These are phyloP conservation scores for Knufia fluminis DNA, from an alignment of 2,329 filamentous ascomycete species.

Conservation along the genomic window DNA sequence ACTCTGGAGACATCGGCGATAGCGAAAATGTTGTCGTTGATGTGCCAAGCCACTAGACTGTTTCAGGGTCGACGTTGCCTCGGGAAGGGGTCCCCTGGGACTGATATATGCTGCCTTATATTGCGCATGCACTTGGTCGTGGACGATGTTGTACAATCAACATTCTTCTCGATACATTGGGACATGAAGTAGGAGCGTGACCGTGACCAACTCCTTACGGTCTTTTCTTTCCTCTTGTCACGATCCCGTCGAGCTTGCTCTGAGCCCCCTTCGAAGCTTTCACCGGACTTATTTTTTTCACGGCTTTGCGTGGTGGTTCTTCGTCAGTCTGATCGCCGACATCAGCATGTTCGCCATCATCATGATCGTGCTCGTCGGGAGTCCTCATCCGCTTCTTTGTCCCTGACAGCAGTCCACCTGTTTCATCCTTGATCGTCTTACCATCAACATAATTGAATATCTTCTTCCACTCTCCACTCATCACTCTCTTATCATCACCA, in stretches of 20 bases:
- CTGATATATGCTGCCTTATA: neutral
- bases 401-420: conserved; percentile 9
- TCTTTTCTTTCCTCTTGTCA: conserved; percentile 9
- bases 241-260: conserved; percentile 12
- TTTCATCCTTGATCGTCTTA: conserved; percentile 24
- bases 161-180: no score
- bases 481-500: conserved; percentile 52
- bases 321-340: conserved; percentile 9
- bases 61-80: neutral
- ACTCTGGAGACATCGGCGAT: no score
- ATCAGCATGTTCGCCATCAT: conserved; percentile 9
- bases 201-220: no score
- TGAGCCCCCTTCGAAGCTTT: conserved; percentile 10
- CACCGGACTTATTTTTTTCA: neutral
- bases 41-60: conserved; percentile 1
- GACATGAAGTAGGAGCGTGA: no score
- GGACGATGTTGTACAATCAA: neutral
- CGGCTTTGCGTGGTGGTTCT: conserved; percentile 6
- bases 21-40: no score
- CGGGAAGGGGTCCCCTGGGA: neutral
- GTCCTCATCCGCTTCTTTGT: conserved; percentile 12
- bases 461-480: conserved; percentile 51
- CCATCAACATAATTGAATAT: conserved; percentile 40
- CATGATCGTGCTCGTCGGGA: conserved; percentile 8
- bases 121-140: neutral